Conservation (phyloP, 805 yeast species). For the Maudiozyma turicensis region DNA sequence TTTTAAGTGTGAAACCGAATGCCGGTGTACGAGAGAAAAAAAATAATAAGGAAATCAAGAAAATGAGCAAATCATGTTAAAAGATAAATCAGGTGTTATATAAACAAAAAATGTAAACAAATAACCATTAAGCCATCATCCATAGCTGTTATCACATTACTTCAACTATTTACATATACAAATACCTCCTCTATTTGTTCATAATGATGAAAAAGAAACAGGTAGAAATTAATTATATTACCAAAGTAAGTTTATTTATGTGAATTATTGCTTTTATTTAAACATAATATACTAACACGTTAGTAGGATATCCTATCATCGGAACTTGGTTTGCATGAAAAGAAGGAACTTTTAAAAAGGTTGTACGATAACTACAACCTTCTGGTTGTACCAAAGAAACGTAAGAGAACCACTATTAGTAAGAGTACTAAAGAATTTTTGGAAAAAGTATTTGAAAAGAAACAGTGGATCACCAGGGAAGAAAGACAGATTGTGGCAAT, state of each 20-base stretch:
- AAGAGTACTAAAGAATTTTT: neutral
- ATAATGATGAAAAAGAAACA: neutral
- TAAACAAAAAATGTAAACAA: neutral
- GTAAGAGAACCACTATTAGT: neutral
- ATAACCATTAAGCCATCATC: neutral
- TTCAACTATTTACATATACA: too few species aligned
- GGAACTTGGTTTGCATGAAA: neutral
- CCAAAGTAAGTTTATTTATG: neutral
- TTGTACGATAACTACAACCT: neutral
- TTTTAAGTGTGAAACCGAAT: too few species aligned
- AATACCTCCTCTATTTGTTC: neutral
- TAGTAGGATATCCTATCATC: neutral
- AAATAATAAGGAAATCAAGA: neutral
- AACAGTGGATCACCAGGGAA: constrained; percentile 1
- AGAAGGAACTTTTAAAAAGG: neutral
- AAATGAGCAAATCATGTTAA: too few species aligned
- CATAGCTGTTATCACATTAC: too few species aligned
- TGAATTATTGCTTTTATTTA: neutral
- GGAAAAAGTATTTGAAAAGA: neutral
- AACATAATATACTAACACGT: neutral
- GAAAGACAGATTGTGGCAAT: constrained; percentile 1
- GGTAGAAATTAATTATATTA: neutral
- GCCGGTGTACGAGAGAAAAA: neutral
- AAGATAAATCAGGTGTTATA: too few species aligned
- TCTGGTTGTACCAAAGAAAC: neutral